phyloP scores from a whole-genome alignment of 352 stramenopile species.

The Globisporangium viniferum region DNA sequence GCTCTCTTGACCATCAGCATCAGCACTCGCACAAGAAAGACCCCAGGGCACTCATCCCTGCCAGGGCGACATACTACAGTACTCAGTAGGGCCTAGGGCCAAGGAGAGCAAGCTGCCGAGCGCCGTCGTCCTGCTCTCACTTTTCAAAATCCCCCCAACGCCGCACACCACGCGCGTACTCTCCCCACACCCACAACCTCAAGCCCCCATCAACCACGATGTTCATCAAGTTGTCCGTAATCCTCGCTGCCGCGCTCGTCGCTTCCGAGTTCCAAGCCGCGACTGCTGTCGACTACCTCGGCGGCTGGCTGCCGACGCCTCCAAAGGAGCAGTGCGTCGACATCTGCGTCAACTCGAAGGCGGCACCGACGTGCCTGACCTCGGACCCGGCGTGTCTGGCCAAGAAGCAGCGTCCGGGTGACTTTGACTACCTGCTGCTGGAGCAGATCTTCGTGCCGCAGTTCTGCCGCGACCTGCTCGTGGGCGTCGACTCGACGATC shows the following conservation, averaged over 20 bases:
- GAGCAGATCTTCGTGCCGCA: conserved; percentile 75
- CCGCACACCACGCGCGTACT: conserved; percentile 1
- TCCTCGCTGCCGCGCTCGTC: background rate
- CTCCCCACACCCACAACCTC: background rate
- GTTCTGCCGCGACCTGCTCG: conserved; percentile 70
- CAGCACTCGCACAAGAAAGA: background rate
- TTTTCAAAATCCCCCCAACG: conserved; percentile 5
- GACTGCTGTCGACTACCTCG: conserved; percentile 46
- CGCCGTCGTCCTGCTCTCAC: background rate
- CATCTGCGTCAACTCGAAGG: conserved; percentile 63
- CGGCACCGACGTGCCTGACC: conserved; percentile 48
- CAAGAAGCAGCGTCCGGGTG: conserved; percentile 54
- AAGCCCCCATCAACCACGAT: background rate
- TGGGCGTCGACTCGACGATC: conserved; percentile 64
- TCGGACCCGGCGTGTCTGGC: conserved; percentile 43
- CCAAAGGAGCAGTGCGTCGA: conserved; percentile 60
- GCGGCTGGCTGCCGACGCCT: conserved; percentile 42
- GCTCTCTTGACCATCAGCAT: background rate
- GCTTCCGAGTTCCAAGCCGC: conserved; percentile 1
- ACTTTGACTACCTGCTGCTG: conserved; percentile 75
- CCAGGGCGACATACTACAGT: no score
- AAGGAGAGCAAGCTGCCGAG: background rate
- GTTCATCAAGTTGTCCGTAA: background rate
- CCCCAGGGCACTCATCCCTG: background rate
- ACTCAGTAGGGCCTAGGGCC: no score